A percentile compares a stretch with the other conserved stretches of the same genome.
Conservation (phyloP, 176 grass and related monocot species). For the Carex myosuroides region DNA sequence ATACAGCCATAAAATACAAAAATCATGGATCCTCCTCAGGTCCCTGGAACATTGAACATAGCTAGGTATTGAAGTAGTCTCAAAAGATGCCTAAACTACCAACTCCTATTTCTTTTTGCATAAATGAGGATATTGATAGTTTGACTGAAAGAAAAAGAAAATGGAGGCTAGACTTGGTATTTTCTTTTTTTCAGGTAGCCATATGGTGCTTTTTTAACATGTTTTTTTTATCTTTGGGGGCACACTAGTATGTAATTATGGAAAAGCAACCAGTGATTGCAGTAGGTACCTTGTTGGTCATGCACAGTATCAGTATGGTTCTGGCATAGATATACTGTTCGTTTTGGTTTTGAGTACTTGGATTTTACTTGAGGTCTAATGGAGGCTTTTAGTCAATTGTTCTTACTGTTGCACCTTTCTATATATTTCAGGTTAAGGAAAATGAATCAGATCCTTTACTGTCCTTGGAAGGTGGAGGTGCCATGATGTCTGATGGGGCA, state of each 20-base stretch:
- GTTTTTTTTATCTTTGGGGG: neutral
- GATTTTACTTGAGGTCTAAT: neutral
- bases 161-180: neutral
- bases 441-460: constrained; percentile 69
- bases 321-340: neutral
- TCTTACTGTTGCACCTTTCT: neutral
- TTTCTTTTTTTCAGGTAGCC: neutral
- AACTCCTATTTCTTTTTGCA: constrained; percentile 3
- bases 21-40: neutral
- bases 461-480: constrained; percentile 50
- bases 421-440: constrained; percentile 47
- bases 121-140: neutral
- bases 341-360: neutral
- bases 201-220: neutral
- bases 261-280: neutral
- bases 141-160: neutral
- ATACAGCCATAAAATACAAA: neutral
- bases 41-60: neutral
- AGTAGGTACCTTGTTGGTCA: neutral
- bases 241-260: neutral
- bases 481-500: constrained; percentile 33
- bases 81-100: neutral
- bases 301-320: neutral
- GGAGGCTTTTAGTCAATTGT: neutral
- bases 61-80: neutral